Percentiles rank a stretch among this genome's conserved stretches.
Conservation (phyloP, 306 rosid genomes). For the Vicia villosa region DNA sequence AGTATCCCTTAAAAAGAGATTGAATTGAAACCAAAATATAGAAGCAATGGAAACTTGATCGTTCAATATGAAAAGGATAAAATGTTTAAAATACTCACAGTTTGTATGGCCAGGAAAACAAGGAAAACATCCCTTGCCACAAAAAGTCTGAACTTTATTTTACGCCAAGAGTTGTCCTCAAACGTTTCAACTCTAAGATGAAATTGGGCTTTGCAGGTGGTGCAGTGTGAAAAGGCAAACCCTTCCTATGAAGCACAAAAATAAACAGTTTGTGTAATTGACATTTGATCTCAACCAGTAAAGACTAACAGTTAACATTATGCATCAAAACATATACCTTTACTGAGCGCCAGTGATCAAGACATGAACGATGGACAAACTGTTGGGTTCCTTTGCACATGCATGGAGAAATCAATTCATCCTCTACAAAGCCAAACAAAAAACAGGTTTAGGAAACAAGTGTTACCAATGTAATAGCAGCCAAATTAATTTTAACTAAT, state of each 20-base stretch:
- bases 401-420: constrained; percentile 96
- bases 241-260: constrained; percentile 67
- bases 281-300: constrained; percentile 29
- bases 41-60: constrained; percentile 19
- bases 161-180: constrained; percentile 94
- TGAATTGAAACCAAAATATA: constrained; percentile 16
- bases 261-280: constrained; percentile 22
- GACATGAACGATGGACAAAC: constrained; percentile 96
- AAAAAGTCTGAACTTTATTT: constrained; percentile 80
- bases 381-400: constrained; percentile 99
- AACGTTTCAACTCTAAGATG: constrained; percentile 74
- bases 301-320: constrained; percentile 30
- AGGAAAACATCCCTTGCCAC: constrained; percentile 99
- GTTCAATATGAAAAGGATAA: constrained; percentile 10
- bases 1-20: constrained; percentile 10
- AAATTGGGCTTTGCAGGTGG: constrained; percentile 98
- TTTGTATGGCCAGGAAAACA: constrained; percentile 91
- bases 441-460: constrained; percentile 24
- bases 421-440: constrained; percentile 57
- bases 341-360: constrained; percentile 99
- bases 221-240: constrained; percentile 97
- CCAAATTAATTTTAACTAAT: constrained; percentile 16
- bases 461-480: constrained; percentile 5
- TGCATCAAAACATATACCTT: constrained; percentile 55
- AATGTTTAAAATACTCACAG: constrained; percentile 61